These are phyloP conservation scores for Starmerella scarabaei DNA, from an alignment of 805 yeast species.

Conservation along the genomic window DNA sequence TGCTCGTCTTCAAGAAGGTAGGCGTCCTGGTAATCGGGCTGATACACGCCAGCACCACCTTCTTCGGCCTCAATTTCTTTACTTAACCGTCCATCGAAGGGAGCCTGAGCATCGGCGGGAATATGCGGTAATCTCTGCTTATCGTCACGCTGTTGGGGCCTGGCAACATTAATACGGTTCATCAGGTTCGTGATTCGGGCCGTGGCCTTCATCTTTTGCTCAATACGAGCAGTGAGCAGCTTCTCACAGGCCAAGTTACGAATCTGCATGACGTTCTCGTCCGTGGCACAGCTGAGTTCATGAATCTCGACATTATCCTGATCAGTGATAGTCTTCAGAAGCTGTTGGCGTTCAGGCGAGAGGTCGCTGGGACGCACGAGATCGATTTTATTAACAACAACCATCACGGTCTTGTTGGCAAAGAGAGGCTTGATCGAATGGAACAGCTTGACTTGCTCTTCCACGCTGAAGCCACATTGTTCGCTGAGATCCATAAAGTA, in stretches of 20 bases:
- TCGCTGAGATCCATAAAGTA: slow-evolving; percentile 98
- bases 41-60: slow-evolving; percentile 98
- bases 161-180: slow-evolving; percentile 90
- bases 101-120: slow-evolving; percentile 74
- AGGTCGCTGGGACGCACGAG: slow-evolving; percentile 76
- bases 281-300: slow-evolving; percentile 86
- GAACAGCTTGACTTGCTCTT: slow-evolving; percentile 93
- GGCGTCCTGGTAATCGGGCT: slow-evolving; percentile 82
- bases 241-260: slow-evolving; percentile 97
- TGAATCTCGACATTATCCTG: slow-evolving; percentile 76
- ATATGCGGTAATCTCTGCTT: slow-evolving; percentile 58
- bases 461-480: slow-evolving; percentile 97
- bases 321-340: slow-evolving; percentile 47
- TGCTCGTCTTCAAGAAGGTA: slow-evolving; percentile 88
- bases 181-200: slow-evolving; percentile 78
- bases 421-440: slow-evolving; percentile 94
- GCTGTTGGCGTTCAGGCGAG: slow-evolving; percentile 56
- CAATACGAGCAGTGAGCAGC: slow-evolving; percentile 86
- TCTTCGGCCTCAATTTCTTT: slow-evolving; percentile 85
- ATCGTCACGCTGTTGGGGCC: slow-evolving; percentile 82
- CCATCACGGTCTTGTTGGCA: slow-evolving; percentile 91
- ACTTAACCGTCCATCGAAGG: slow-evolving; percentile 56
- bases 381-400: slow-evolving; percentile 91
- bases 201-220: slow-evolving; percentile 87
- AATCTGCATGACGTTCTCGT: slow-evolving; percentile 89